phyloP scores from a whole-genome alignment of 2,329 filamentous ascomycete genomes.

The Mycosphaerella arachidis region DNA sequence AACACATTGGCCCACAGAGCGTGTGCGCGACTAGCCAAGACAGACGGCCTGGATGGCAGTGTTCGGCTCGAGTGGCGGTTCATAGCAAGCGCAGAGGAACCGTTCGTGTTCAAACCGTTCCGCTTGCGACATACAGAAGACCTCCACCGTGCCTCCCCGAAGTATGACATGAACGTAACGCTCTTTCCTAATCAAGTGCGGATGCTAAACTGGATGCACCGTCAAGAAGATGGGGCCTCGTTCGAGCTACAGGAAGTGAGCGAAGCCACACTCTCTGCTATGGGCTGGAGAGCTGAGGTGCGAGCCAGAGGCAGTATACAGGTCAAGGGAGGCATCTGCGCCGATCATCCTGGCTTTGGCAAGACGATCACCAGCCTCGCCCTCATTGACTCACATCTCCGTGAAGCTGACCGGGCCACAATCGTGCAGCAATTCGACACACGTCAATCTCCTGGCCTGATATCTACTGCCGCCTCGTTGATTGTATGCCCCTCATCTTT shows the following conservation, averaged over 20 bases:
- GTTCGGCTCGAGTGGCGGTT: constrained; percentile 28
- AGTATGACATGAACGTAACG: constrained; percentile 30
- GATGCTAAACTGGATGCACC: constrained; percentile 57
- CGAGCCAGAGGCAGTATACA: constrained; percentile 39
- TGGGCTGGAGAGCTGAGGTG: constrained; percentile 54
- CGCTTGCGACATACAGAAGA: constrained; percentile 9
- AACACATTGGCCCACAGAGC: background rate
- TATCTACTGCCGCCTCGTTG: constrained; percentile 54
- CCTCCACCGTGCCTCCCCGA: background rate
- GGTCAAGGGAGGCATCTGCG: constrained; percentile 57
- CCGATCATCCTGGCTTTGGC: constrained; percentile 62
- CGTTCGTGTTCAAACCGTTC: constrained; percentile 21
- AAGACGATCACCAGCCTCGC: constrained; percentile 60
- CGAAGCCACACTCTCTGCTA: constrained; percentile 46
- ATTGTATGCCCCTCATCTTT: constrained; percentile 56
- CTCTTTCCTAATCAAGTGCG: constrained; percentile 52
- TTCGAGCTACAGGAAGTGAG: constrained; percentile 55
- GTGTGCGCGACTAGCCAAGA: background rate
- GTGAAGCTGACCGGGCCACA: constrained; percentile 6
- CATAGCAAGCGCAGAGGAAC: background rate
- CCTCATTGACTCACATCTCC: constrained; percentile 48
- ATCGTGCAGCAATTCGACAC: constrained; percentile 9
- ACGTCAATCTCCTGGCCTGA: constrained; percentile 26
- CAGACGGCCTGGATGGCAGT: background rate
- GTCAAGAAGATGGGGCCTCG: constrained; percentile 45